Evolutionary conservation across 2,329 filamentous ascomycete species (phyloP).

Genomic region (Fusarium setosum): DNA sequence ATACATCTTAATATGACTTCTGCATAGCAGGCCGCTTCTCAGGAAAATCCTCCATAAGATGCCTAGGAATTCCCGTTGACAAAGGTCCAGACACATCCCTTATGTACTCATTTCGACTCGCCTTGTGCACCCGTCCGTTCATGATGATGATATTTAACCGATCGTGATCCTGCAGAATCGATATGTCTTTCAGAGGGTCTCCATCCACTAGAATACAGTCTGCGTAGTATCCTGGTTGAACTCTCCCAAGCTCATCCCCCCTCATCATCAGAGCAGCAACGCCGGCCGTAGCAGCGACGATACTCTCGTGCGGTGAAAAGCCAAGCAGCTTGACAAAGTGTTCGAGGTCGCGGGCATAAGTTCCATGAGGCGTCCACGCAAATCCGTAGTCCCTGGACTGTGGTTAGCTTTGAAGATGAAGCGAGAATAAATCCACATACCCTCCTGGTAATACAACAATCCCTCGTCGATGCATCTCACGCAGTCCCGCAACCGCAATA

Average conservation of each 20-base stretch:
- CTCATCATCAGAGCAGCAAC: no score
- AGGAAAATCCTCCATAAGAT: not conserved
- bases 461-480: conserved; percentile 24
- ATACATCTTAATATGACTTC: no score
- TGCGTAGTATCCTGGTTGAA: not conserved
- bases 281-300: not conserved
- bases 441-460: conserved; percentile 24
- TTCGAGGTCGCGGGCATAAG: conserved; percentile 26
- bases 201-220: not conserved
- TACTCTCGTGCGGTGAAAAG: conserved; percentile 2
- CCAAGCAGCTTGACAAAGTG: conserved; percentile 29
- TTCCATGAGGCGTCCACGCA: no score
- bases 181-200: not conserved
- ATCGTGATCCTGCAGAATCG: not conserved
- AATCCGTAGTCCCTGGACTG: conserved; percentile 22
- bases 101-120: not conserved
- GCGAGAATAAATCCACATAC: not conserved
- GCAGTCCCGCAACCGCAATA: conserved; percentile 10
- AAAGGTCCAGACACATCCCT: not conserved
- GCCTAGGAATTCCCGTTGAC: not conserved
- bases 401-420: not conserved
- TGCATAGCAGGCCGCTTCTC: no score
- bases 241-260: no score
- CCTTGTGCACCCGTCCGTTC: not conserved
- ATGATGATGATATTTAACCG: not conserved